Conservation (phyloP, 1,139 yeast species). For the Debaryomyces psychrophilus region DNA sequence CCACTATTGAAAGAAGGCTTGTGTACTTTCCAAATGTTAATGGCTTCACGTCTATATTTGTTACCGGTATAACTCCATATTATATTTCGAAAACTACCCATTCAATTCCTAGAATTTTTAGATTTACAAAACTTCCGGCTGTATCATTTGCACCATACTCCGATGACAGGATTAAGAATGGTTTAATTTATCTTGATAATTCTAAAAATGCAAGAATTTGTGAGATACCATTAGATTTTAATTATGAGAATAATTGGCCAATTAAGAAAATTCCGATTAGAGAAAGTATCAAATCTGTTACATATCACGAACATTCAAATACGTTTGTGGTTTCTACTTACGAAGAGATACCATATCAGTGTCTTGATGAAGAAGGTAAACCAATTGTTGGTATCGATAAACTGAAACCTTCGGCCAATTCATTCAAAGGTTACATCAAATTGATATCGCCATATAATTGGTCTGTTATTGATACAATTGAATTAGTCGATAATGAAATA, state of each 20-base stretch:
- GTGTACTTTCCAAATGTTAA: slow-evolving; percentile 61
- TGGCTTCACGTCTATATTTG: slow-evolving; percentile 63
- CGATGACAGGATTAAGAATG: slow-evolving; percentile 44
- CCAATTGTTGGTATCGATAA: slow-evolving; percentile 62
- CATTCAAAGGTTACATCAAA: slow-evolving; percentile 63
- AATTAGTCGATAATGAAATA: slow-evolving; percentile 68
- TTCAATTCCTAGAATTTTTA: slow-evolving; percentile 68
- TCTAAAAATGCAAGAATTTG: slow-evolving; percentile 74
- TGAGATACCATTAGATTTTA: slow-evolving; percentile 53
- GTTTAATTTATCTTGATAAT: slow-evolving; percentile 74
- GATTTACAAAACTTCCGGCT: slow-evolving; percentile 65
- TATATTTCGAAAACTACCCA: slow-evolving; percentile 65
- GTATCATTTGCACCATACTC: slow-evolving; percentile 62
- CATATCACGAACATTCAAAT: slow-evolving; percentile 72
- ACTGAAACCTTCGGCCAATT: slow-evolving; percentile 50
- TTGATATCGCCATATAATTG: slow-evolving; percentile 76
- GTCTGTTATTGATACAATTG: slow-evolving; percentile 73
- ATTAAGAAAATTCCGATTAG: slow-evolving; percentile 56
- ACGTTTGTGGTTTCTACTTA: slow-evolving; percentile 69
- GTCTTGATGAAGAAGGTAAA: slow-evolving; percentile 76
- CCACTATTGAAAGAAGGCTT: slow-evolving; percentile 68
- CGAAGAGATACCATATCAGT: slow-evolving; percentile 60
- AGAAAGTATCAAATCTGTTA: slow-evolving; percentile 67
- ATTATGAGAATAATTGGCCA: slow-evolving; percentile 69
- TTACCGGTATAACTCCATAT: slow-evolving; percentile 78